These are phyloP conservation scores for Xylariaceae sp. DNA, from an alignment of 2,329 filamentous ascomycete genomes.

Conservation along the genomic window DNA sequence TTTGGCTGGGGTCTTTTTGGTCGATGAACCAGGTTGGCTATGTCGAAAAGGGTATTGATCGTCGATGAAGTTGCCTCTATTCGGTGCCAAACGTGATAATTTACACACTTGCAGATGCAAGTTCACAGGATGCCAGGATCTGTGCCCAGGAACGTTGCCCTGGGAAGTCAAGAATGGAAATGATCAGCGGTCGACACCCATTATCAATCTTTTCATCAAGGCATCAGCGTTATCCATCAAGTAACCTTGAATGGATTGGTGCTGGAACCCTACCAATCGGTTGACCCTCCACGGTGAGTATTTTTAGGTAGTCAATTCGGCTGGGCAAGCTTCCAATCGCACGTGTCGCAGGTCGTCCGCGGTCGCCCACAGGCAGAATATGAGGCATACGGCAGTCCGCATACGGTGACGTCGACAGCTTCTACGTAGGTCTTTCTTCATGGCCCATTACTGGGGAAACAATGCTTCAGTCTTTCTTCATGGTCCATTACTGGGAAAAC, in stretches of 20 bases:
- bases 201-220: no score
- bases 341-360: no score
- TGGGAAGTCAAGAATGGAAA: conserved; percentile 1
- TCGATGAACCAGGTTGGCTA: background rate
- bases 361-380: no score
- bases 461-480: conserved; percentile 3
- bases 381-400: no score
- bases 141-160: conserved; percentile 3
- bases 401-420: conserved; percentile 17
- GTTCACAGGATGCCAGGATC: background rate
- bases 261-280: no score
- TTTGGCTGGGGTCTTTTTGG: background rate
- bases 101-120: conserved; percentile 12
- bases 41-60: conserved; percentile 10
- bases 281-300: no score
- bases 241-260: no score
- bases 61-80: conserved; percentile 4
- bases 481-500: no score
- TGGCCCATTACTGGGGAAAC: no score
- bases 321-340: no score
- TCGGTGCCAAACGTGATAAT: background rate
- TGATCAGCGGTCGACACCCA: conserved; percentile 15
- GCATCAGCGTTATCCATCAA: no score
- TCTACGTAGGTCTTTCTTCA: conserved; percentile 2
- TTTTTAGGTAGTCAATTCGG: no score